These are phyloP conservation scores for Colletotrichum viniferum DNA, from an alignment of 2,329 filamentous ascomycete genomes.

Conservation along the genomic window DNA sequence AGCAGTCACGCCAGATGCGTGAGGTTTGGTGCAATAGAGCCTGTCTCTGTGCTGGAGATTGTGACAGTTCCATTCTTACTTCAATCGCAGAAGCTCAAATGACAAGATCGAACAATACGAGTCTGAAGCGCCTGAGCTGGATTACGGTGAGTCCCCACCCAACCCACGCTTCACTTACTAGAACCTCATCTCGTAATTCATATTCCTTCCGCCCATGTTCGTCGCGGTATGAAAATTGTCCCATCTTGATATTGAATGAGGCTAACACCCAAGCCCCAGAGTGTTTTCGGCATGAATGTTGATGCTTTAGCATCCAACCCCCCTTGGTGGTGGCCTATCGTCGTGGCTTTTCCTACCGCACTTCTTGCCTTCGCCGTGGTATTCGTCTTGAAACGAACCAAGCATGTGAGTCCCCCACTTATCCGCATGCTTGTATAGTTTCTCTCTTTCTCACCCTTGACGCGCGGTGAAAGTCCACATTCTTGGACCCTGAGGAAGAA, in stretches of 20 bases:
- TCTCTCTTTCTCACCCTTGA: too few species aligned
- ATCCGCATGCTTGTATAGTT: too few species aligned
- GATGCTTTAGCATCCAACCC: background rate
- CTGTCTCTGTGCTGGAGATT: accelerated
- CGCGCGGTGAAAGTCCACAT: too few species aligned
- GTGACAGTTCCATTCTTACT: background rate
- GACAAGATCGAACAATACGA: background rate
- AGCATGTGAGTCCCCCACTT: background rate
- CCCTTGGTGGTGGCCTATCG: accelerated
- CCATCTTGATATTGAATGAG: background rate
- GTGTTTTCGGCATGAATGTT: background rate
- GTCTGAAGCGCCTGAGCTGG: background rate
- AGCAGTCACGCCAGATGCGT: background rate
- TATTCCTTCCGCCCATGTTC: background rate
- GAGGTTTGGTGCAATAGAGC: background rate
- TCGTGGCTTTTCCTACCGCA: accelerated
- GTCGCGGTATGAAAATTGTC: background rate
- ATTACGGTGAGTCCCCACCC: background rate
- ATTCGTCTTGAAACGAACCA: background rate
- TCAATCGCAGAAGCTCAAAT: background rate
- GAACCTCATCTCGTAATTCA: background rate
- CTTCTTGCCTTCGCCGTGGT: background rate
- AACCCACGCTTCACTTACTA: accelerated
- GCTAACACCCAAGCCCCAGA: background rate
- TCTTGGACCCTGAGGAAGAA: too few species aligned